phyloP scores from a whole-genome alignment of 164 flowering plant species.

The Nymphaea colorata region DNA sequence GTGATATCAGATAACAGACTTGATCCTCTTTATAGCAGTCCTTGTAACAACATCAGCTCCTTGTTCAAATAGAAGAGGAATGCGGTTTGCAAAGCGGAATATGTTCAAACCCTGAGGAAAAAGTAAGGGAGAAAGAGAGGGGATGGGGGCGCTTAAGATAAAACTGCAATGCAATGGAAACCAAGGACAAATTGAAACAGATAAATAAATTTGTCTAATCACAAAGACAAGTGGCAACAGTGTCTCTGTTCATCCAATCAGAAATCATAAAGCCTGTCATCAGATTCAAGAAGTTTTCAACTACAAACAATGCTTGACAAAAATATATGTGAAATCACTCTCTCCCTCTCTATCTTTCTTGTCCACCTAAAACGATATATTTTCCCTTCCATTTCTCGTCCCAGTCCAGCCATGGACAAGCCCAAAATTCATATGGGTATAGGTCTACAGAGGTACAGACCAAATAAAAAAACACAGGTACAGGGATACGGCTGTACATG shows the following conservation, averaged over 20 bases:
- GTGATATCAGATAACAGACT: conserved; percentile 78
- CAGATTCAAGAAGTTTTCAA: not conserved
- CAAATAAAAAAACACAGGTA: too few relatives aligned
- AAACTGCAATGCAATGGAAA: not conserved
- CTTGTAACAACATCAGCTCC: conserved; percentile 99
- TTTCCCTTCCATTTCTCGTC: too few relatives aligned
- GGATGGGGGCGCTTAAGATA: not conserved
- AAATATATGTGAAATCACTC: too few relatives aligned
- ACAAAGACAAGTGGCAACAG: not conserved
- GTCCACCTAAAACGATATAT: too few relatives aligned
- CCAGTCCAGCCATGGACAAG: too few relatives aligned
- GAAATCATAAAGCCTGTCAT: not conserved
- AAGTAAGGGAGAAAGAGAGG: not conserved
- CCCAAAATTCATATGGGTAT: too few relatives aligned
- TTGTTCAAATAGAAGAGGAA: conserved; percentile 99
- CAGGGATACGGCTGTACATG: too few relatives aligned
- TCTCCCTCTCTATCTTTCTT: too few relatives aligned
- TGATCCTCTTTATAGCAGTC: conserved; percentile 85
- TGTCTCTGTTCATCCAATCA: not conserved
- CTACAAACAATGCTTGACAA: too few relatives aligned
- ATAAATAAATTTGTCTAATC: not conserved
- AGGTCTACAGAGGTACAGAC: too few relatives aligned
- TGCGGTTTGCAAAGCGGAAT: conserved; percentile 94
- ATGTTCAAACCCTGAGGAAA: conserved; percentile 73
- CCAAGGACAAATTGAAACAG: not conserved